Evolutionary conservation across 169 alveolate genomes (phyloP), one percentile per base, ranked within the genome.

Genomic region (Eimeria necatrix): DNA sequence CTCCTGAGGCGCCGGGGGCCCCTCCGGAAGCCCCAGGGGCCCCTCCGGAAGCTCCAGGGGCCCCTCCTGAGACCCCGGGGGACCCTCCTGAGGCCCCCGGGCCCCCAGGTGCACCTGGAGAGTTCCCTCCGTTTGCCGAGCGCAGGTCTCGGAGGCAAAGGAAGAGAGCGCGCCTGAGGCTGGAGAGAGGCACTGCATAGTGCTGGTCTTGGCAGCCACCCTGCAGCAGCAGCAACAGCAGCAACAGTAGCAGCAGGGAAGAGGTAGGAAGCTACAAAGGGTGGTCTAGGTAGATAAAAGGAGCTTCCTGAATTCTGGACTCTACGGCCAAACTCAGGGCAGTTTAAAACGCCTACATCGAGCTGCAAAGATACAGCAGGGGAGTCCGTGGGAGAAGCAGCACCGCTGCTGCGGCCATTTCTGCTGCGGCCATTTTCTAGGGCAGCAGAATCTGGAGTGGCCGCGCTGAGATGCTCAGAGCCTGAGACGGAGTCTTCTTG

Each of bases 101-200:
- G 64, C 78, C 64, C 64, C 18, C 18, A 22, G 78, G 9, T 3
- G 78, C 48, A 14, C 8, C 26, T 18, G 48, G 26, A 5, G 48
- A 5, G 48, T 7, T 6, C 18, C 5, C 48, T 16, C 14, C 78
- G 18, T 68, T 68, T 32, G 32, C 85, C 5, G 88, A 24, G 12
- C 88, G 88, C 14, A 78, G 70, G 48, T 78, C 88, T 4, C 52
- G 88, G 61, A 78, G 88, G 18, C 68, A 78, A 46, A 32, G 56
- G 68, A 78, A 78, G 18, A 78, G 18, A 4, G 70, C 88, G 7
- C 88, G 88, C 70, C 68, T 12, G 7, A 78, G 59, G 48, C 88
- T 78, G 18, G 49, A 32, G 5, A 68, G 78, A 14, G 78, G 26
- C 48, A 68, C 46, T 8, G 49, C 78, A 2, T 68, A 8, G 9